Base-by-base conservation (phyloP, 1,139 yeast species). In the Hemisphaericaspora xylanilytica region DNA sequence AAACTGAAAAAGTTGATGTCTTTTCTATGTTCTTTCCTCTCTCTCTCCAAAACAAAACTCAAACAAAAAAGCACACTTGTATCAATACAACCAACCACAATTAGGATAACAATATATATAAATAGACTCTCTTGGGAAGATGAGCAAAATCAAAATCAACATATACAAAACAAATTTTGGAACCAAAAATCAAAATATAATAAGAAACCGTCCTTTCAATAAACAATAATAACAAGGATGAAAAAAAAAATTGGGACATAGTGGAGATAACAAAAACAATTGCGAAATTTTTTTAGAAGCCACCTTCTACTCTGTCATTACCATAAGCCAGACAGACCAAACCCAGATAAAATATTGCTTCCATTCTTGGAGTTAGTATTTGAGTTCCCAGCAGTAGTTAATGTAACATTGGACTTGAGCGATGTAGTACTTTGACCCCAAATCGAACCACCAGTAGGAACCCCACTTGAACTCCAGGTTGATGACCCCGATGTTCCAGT, bases 351-450 rank as follows among this genome's bases (percentile, higher is more conserved):
- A 17, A 38, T 22, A 29, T 38, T 41, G 28, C 36, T 38, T 12
- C 37, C 29, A 30, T 34, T 22, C 16, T 39, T 39, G 10, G 42
- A 13, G 14, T 16, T 15, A 18, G n/a, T 5, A 16, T n/a, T 17
- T 16, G 35, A 22, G 17, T 32, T 32, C 10, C 35, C 35, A 3
- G 21, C 33, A 22, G 42, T 36, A n/a, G 44, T 35, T 17, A 36
- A 30, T 3, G 41, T 38, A 15, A 32, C 37, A n/a, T 35, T 34
- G 13, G 41, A 35, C 28, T 35, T 41, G 28, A 35, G 26, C 13
- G 33, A 29, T 8, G n/a, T 22, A 9, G 28, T 35, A 18, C 37
- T 27, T 28, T 41, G 43, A 7, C 45, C 45, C 47, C 47, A 43
- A 16, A 43, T 43, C 14, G 45, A 42, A 24, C 42, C 36, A 12